Percentiles rank a stretch among this genome's conserved stretches.
Evolutionary conservation across 495 filamentous ascomycete genomes (phyloP).

Genomic region (Aspergillus asperescens): DNA sequence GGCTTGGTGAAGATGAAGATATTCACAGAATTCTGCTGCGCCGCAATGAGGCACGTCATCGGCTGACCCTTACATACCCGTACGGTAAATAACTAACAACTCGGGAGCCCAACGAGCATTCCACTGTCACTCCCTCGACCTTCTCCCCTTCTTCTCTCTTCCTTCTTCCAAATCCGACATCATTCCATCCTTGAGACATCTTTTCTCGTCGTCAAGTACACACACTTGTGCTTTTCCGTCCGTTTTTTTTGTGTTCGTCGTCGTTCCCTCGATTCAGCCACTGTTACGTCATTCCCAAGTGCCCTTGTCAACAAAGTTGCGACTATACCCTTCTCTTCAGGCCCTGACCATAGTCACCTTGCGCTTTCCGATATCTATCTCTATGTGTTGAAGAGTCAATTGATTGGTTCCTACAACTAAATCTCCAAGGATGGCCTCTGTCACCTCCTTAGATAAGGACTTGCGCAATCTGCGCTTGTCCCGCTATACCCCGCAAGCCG

Average conservation of each 20-base stretch:
- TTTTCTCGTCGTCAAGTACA: not conserved
- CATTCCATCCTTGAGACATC: not conserved
- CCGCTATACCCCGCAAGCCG: constrained; percentile 89
- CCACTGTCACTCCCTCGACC: not conserved
- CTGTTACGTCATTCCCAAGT: constrained; percentile 6
- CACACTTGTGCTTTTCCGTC: not conserved
- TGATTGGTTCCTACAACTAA: constrained; percentile 9
- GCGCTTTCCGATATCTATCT: not conserved
- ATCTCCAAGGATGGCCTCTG: constrained; percentile 71
- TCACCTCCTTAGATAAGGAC: constrained; percentile 90
- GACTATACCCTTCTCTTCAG: constrained; percentile 6
- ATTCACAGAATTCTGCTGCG: not conserved
- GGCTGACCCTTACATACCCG: not conserved
- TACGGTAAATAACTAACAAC: constrained; percentile 11
- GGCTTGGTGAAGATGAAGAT: not conserved
- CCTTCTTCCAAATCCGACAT: not conserved
- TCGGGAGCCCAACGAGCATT: constrained; percentile 5
- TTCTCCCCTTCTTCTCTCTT: not conserved
- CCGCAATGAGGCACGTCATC: constrained; percentile 13
- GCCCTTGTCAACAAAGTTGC: constrained; percentile 6
- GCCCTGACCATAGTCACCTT: not conserved
- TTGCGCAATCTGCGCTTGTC: constrained; percentile 87
- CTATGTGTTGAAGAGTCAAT: constrained; percentile 1
- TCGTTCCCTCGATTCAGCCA: not conserved
- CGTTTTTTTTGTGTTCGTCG: not conserved